phyloP scores from a whole-genome alignment of 2,329 filamentous ascomycete species.

The Chaetomium olivaceum region DNA sequence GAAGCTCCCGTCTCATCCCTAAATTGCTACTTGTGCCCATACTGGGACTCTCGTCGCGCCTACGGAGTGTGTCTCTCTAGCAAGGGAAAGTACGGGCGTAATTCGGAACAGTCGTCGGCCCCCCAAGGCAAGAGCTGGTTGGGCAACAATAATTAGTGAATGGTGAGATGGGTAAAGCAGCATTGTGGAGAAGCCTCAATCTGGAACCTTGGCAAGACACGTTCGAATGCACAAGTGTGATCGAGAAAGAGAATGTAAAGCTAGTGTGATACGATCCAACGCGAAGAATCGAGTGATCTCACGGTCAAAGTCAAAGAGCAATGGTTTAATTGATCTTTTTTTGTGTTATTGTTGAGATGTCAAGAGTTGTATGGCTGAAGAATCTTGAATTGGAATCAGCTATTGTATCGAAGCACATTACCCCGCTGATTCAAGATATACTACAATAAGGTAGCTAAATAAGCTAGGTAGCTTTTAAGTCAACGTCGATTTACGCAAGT shows the following conservation, averaged over 20 bases:
- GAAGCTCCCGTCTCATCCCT: too few relatives aligned
- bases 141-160: too few relatives aligned
- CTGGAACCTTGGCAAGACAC: too few relatives aligned
- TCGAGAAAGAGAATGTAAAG: not conserved
- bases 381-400: not conserved
- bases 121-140: too few relatives aligned
- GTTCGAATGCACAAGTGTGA: not conserved
- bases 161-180: too few relatives aligned
- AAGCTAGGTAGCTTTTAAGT: not conserved
- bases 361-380: not conserved
- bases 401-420: not conserved
- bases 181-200: too few relatives aligned
- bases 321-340: not conserved
- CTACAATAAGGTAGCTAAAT: not conserved
- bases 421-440: not conserved
- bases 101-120: too few relatives aligned
- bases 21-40: not conserved
- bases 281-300: not conserved
- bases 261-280: not conserved
- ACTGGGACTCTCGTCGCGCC: too few relatives aligned
- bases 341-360: not conserved
- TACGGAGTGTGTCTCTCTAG: too few relatives aligned
- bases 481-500: not conserved
- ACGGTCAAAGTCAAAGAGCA: not conserved
- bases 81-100: too few relatives aligned